Evolutionary conservation across 106 monocot species (phyloP).

Genomic region (Dioscorea dumetorum): DNA sequence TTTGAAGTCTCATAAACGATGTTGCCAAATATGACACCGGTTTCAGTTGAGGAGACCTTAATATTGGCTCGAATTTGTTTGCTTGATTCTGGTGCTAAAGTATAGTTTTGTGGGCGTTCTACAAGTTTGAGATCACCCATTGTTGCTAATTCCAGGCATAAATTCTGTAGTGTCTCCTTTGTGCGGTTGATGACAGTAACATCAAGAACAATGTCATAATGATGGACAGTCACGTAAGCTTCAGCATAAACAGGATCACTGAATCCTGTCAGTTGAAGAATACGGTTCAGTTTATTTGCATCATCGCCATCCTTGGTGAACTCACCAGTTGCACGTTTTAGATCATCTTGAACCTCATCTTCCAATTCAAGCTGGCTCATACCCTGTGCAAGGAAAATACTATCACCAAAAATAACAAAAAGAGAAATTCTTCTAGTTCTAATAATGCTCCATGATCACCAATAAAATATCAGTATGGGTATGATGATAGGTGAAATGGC

Average conservation of each 20-base stretch:
- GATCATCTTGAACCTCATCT: conserved; percentile 88
- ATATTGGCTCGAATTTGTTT: conserved; percentile 85
- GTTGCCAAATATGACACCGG: conserved; percentile 91
- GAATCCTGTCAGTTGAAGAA: conserved; percentile 88
- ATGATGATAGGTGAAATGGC: too few relatives aligned
- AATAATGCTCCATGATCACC: too few relatives aligned
- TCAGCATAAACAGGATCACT: conserved; percentile 95
- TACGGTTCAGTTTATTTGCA: conserved; percentile 76
- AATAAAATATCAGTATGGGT: too few relatives aligned
- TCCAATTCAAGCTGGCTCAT: conserved; percentile 93
- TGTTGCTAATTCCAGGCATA: conserved; percentile 84
- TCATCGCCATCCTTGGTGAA: conserved; percentile 82
- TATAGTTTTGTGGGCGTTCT: conserved; percentile 89
- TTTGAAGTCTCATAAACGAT: conserved; percentile 95
- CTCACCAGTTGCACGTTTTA: conserved; percentile 89
- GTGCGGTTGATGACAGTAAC: conserved; percentile 90
- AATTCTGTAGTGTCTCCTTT: conserved; percentile 83
- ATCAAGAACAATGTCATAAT: conserved; percentile 96
- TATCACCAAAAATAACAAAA: neutral
- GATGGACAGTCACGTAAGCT: conserved; percentile 86
- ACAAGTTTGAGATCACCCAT: conserved; percentile 96
- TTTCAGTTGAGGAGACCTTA: conserved; percentile 97
- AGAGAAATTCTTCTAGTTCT: neutral
- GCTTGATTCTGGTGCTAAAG: conserved; percentile 80
- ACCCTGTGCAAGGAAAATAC: conserved; percentile 38